Base-by-base conservation (phyloP, 1,284 basidiomycete species). In the Puccinia triticina region DNA sequence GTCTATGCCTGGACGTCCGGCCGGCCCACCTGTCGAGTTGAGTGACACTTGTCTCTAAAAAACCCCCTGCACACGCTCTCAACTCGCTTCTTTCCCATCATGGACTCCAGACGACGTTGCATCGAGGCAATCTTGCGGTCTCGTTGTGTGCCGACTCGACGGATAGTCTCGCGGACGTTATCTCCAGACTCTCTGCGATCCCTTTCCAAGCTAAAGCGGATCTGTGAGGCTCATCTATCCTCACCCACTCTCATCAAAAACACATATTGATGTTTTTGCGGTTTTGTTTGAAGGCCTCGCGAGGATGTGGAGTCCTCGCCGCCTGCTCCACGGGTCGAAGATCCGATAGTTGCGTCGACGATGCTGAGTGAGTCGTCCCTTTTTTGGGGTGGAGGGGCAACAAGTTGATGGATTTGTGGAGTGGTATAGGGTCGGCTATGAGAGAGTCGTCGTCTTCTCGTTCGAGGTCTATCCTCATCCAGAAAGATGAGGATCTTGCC, bases 111-210 rank as follows among this genome's bases (percentile, higher is more conserved):
- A 64, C 43, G 5, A 76, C 46, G 64, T 53, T 83, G 14, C 43
- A 79, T 34, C 66, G 34, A 53, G 82, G 77, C 16, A 69, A 37
- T 61, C 76, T 87, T n/a, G 81, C 78, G 18, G 75, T 88, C 3
- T 86, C 87, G 0, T 85, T 87, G 18, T 89, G 88, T 81, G 88
- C 88, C 0, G 88, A 89, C 82, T 88, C 88, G 14, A 73, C 88
- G 16, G 85, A 86, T 0, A 86, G 86, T 0, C 59, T 88, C 7
- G 85, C 85, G 0, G 82, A 69, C 11, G 61, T 57, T 26, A 67
- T 82, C 26, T 50, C 55, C 48, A 61, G 40, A 46, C 59, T 81
- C n/a, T 40, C 67, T 3, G 55, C 61, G 48, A 81, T 81, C 34
- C 32, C 71, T 21, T 81, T 81, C 18, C 69, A 40, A 40, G 32